Conservation (phyloP, 2,329 filamentous ascomycete genomes). For the Fusarium keratoplasticum region DNA sequence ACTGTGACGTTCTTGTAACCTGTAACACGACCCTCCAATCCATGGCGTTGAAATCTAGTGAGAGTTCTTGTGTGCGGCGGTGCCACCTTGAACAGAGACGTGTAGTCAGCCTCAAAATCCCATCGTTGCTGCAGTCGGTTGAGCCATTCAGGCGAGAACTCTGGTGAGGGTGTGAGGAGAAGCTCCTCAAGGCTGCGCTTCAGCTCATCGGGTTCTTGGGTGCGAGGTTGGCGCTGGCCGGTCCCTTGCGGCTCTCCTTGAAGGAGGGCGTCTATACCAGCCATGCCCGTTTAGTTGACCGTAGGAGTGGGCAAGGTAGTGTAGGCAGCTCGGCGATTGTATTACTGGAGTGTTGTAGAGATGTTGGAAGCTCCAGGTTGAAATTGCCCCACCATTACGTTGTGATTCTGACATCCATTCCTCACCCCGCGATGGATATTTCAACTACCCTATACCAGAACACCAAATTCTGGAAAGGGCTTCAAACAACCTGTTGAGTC, state of each 20-base stretch:
- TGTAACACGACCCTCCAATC: conserved; percentile 90
- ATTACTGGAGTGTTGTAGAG: conserved; percentile 5
- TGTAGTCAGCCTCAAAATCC: conserved; percentile 84
- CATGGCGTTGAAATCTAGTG: conserved; percentile 90
- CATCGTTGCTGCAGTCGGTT: conserved; percentile 89
- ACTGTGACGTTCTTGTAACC: conserved; percentile 96
- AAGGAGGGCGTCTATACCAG: conserved; percentile 52
- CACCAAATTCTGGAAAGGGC: neutral
- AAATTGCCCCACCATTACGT: conserved; percentile 42
- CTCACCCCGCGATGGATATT: conserved; percentile 4
- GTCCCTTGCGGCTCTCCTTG: conserved; percentile 27
- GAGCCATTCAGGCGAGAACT: conserved; percentile 88
- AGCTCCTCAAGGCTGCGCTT: conserved; percentile 79
- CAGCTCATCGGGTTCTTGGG: conserved; percentile 68
- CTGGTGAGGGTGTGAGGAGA: conserved; percentile 81
- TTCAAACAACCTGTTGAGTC: neutral
- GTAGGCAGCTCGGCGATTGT: conserved; percentile 2
- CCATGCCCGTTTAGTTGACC: conserved; percentile 42
- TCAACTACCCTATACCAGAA: conserved; percentile 19
- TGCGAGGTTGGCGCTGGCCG: conserved; percentile 29
- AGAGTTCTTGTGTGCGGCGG: conserved; percentile 95
- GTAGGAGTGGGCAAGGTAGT: conserved; percentile 2
- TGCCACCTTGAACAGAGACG: conserved; percentile 86
- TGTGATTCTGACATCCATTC: conserved; percentile 27
- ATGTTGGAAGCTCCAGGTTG: conserved; percentile 34